Percentiles rank a stretch among this genome's conserved stretches.
Evolutionary conservation across 139 green algal genomes (phyloP).

Genomic region (Tetradesmus lagerheimii): DNA sequence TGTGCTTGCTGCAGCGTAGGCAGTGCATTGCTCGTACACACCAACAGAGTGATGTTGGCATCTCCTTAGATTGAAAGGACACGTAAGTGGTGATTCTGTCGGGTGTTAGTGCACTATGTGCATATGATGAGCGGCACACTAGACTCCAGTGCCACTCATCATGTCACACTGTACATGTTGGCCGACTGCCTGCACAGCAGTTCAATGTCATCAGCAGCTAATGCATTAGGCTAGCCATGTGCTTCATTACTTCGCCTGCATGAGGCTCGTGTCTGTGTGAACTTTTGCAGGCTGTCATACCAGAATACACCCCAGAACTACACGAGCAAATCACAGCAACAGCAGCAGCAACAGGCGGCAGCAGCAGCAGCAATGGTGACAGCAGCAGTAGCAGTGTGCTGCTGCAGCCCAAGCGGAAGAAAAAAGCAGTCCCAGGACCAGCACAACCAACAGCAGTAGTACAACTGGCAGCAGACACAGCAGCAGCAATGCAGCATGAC

Average conservation of each 20-base stretch:
- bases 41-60: too few relatives aligned
- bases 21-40: too few relatives aligned
- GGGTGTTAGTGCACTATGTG: too few relatives aligned
- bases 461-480: background rate
- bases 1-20: too few relatives aligned
- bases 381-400: background rate
- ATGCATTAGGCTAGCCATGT: background rate
- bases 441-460: background rate
- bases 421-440: slow-evolving; percentile 29
- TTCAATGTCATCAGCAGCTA: background rate
- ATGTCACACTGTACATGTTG: too few relatives aligned
- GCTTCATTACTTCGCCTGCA: background rate
- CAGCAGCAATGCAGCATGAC: background rate
- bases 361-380: slow-evolving; percentile 1
- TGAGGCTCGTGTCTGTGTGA: background rate
- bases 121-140: too few relatives aligned
- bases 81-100: too few relatives aligned
- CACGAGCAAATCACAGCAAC: background rate
- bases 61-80: too few relatives aligned
- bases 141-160: too few relatives aligned
- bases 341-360: background rate
- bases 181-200: too few relatives aligned
- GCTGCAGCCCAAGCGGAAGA: background rate
- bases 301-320: background rate
- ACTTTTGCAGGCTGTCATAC: background rate